Evolutionary conservation across 176 grass and related monocot species (phyloP), one percentile per base, ranked within the genome.

Genomic region (Zea mays): DNA sequence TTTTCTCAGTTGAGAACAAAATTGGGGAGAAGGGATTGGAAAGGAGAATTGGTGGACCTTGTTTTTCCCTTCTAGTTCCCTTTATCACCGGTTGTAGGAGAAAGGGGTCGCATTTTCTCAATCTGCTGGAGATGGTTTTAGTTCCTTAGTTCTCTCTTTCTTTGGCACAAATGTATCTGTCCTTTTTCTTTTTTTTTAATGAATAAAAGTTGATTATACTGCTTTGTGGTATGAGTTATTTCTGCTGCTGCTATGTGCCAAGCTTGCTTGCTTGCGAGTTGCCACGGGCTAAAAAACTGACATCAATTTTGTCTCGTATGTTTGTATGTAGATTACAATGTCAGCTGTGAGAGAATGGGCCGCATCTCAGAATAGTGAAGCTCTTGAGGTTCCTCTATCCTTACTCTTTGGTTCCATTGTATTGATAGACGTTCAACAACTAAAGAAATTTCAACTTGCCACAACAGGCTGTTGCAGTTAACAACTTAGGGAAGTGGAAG

Each of bases 301-400:
- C 7, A 39, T 12, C 44, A 12, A 2, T 2, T 78, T 14, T 62
- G 48, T 10, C 67, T n/a, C 70, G 36, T 77, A 15, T 78, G 83
- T 86, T 4, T 79, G 5, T 19, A 19, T 56, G 43, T 82, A 99
- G 96, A 99, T 99, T 46, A 99, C 96, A 84, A 99, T 99, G 96
- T 99, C 96, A 64, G 92, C 96, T 60, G 92, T 99, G 34, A 92
- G 92, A 77, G 92, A 99, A 63, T 99, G 96, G 96, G 92, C 96
- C 76, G 96, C 96, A 2, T 99, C 96, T 82, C 92, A 99, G 79
- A 86, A 84, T 90, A 85, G 80, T 80, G 87, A 89, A 83, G 83
- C 96, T 93, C 90, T 99, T 37, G 87, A 95, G 96, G 96, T 99
- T 83, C 20, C 8, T 87, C 65, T 82, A 13, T 67, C 35, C 56